Evolutionary conservation across 208 protist genomes (phyloP), one percentile per base, ranked within the genome.

Genomic region (Phytomonas sp.): DNA sequence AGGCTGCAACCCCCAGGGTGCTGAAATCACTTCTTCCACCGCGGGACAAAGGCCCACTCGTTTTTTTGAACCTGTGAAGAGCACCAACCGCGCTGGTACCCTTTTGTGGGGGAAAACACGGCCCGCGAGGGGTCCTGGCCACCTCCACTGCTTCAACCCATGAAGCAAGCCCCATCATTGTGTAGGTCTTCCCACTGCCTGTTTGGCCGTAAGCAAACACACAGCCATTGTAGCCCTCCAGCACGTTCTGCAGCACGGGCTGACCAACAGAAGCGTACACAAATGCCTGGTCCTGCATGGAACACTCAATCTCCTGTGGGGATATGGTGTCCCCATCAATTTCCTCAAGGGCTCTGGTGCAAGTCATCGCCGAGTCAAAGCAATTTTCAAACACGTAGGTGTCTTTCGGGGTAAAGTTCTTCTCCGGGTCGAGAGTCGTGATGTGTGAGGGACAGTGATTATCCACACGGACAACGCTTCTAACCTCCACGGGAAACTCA

Each of bases 121-220:
- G 40, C 15, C 15, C 13, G 15, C 13, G 40, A 2, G 40, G 40
- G 40, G 40, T 46, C 11, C 40, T 46, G 11, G 40, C 40, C 11
- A 20, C 7, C 40, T 46, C 40, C 13, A 8, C 40, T 20, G 40
- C 11, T 46, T 8, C 4, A 46, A 8, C 40, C 40, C 40, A 46
- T 8, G 40, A 1, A 8, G 40, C 4, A 26, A 76, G 78, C 0
- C 95, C 94, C 73, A 95, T 84, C 84, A 97, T 98, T 3, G 96
- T 97, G 85, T 95, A 96, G 2, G 96, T 97, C 76, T 98, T 98
- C 70, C 95, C 95, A 36, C 79, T 85, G 53, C 86, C 84, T 3
- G 95, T 98, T 75, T 95, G 88, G 3, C 93, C 93, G 65, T 96
- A 97, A 11, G 92, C 92, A 75, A 97, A 97, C 40, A 97, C 78